Evolutionary conservation across 352 stramenopile species (phyloP), one percentile per base, ranked within the genome.

Genomic region (Phytopythium litorale): DNA sequence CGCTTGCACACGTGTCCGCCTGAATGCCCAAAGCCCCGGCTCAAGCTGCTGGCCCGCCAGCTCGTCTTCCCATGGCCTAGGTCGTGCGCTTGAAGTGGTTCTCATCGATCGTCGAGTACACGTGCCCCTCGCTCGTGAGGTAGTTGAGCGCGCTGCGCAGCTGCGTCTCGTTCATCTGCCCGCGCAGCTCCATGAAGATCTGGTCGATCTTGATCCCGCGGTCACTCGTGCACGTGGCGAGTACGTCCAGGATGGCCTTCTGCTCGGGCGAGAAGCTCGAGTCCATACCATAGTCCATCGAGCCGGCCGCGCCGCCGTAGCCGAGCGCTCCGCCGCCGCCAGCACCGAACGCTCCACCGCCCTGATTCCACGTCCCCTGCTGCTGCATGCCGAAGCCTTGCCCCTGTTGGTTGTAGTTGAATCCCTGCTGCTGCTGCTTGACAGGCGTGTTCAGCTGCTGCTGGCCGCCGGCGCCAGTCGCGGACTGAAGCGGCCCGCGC

Each of bases 51-150:
- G 35, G 4, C 9, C 13, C 35, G 35, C 35, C 35, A 16, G 35
- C 35, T 40, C 13, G 13, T 40, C 35, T 40, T 21, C 3, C 35
- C 28, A 52, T 32, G 28, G 28, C 49, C 60, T 93, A 94, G 18
- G 81, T 75, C 33, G 89, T 97, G 37, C 87, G 80, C 71, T 91
- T 93, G 68, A 93, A 95, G 72, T 97, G 89, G 70, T 96, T 84
- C 64, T 96, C 88, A 65, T 97, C 89, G 67, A 97, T 94, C 25
- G 89, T 97, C 58, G 87, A 95, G 79, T 96, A 97, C 56, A 97
- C 84, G 61, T 95, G 84, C 42, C 89, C 88, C 65, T 97, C 89
- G 66, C 78, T 92, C 23, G 78, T 95, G 49, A 97, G 79, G 65
- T 91, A 87, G 60, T 91, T 77, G 60, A 96, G 79, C 56, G 73